Percentiles rank a stretch among this genome's conserved stretches.
Evolutionary conservation across 176 grass and related monocot genomes (phyloP).

Genomic region (Zoysia japonica): DNA sequence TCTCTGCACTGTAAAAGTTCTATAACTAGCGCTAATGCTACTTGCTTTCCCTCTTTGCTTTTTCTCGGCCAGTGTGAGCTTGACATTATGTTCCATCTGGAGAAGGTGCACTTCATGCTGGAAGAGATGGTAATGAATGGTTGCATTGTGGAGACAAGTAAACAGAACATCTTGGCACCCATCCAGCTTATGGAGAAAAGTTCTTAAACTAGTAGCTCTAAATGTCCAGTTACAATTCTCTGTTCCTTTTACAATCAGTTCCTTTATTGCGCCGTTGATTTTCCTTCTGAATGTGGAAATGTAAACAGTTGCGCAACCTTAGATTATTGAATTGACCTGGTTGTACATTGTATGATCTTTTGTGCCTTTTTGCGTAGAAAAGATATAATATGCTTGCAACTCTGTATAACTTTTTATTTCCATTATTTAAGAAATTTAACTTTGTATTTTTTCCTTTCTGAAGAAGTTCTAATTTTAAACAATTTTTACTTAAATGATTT

Average conservation of each 20-base stretch:
- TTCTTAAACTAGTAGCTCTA: conserved; percentile 45
- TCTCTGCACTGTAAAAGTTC: not conserved
- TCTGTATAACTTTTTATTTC: too few relatives aligned
- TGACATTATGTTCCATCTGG: conserved; percentile 97
- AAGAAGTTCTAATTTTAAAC: not conserved
- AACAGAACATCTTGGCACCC: conserved; percentile 84
- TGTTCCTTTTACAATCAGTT: conserved; percentile 3
- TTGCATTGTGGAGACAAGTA: conserved; percentile 95
- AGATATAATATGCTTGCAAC: not conserved
- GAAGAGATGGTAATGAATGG: conserved; percentile 99
- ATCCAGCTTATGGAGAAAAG: conserved; percentile 94
- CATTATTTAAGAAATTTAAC: too few relatives aligned
- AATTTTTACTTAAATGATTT: too few relatives aligned
- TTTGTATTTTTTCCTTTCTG: not conserved
- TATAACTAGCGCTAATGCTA: not conserved
- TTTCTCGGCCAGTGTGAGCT: conserved; percentile 62
- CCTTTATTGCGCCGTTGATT: not conserved
- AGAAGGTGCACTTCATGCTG: conserved; percentile 98
- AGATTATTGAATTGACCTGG: not conserved
- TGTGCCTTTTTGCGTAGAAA: not conserved
- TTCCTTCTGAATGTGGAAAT: not conserved
- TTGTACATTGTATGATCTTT: not conserved
- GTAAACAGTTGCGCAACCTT: not conserved
- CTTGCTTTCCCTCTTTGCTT: not conserved
- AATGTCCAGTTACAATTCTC: not conserved